Evolutionary conservation across 768 basidiomycete species (phyloP).

Genomic region (Dictyophora rubrovolvata): DNA sequence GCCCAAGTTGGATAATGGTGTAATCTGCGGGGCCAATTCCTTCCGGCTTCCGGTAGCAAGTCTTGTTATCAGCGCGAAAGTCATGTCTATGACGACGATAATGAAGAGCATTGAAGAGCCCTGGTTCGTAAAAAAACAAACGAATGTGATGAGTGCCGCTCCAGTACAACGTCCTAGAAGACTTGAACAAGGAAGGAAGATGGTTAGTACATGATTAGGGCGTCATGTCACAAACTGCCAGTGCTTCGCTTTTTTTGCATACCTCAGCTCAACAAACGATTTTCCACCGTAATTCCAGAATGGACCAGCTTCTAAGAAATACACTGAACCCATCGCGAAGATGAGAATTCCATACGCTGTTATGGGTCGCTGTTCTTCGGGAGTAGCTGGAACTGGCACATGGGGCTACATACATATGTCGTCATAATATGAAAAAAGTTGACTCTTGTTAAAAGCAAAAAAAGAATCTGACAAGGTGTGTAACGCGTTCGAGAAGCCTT

Average conservation of each 20-base stretch:
- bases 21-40: background rate
- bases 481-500: background rate
- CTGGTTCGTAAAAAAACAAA: background rate
- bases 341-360: background rate
- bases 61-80: background rate
- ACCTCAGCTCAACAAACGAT: background rate
- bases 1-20: background rate
- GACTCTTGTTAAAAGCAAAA: no score
- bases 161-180: background rate
- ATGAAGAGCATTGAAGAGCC: background rate
- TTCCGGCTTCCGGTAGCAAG: background rate
- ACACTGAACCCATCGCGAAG: background rate
- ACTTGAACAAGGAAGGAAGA: background rate
- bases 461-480: background rate
- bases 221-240: no score
- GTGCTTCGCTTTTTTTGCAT: no score
- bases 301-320: background rate
- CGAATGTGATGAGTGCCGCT: background rate
- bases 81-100: background rate
- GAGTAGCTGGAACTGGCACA: background rate
- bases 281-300: background rate
- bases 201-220: no score
- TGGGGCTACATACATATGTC: background rate
- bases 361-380: background rate
- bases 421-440: no score